phyloP scores from a whole-genome alignment of 1,139 yeast species.

The Yamadazyma jaroonii region DNA sequence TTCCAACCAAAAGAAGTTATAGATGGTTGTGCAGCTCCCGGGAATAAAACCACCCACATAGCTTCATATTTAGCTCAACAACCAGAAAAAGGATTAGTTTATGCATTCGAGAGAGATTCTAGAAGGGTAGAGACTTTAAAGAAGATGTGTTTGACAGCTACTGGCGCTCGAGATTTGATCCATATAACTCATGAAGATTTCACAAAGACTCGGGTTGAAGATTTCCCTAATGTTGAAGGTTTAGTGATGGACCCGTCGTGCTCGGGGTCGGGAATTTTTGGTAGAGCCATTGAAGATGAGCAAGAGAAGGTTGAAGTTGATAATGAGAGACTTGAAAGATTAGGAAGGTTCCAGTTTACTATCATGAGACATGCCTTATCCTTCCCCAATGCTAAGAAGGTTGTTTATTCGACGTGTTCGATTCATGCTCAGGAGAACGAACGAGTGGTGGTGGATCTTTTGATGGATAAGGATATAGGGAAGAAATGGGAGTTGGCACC shows the following conservation, averaged over 20 bases:
- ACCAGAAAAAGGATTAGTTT: slow-evolving; percentile 40
- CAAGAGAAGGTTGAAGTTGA: slow-evolving; percentile 45
- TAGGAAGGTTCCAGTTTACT: slow-evolving; percentile 81
- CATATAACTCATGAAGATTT: slow-evolving; percentile 82
- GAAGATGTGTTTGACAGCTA: slow-evolving; percentile 80
- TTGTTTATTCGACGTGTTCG: slow-evolving; percentile 96
- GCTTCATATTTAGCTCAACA: slow-evolving; percentile 54
- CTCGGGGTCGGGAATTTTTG: slow-evolving; percentile 96
- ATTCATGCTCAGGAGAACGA: slow-evolving; percentile 93
- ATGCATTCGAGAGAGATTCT: slow-evolving; percentile 85
- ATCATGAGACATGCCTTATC: slow-evolving; percentile 85
- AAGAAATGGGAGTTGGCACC: slow-evolving; percentile 76
- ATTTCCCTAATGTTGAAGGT: slow-evolving; percentile 68
- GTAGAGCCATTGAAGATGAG: slow-evolving; percentile 63
- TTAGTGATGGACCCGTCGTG: slow-evolving; percentile 95
- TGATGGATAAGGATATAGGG: slow-evolving; percentile 58
- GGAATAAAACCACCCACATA: slow-evolving; percentile 92
- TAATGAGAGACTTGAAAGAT: slow-evolving; percentile 60
- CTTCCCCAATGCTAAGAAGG: slow-evolving; percentile 71
- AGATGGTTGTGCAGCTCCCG: slow-evolving; percentile 98
- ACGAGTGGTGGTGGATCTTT: slow-evolving; percentile 75
- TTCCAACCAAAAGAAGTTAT: slow-evolving; percentile 58
- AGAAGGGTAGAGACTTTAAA: slow-evolving; percentile 68
- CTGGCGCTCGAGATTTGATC: slow-evolving; percentile 54
- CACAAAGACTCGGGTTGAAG: slow-evolving; percentile 62